These are phyloP conservation scores for Mentha longifolia DNA, from an alignment of 257 asterid species.

Conservation along the genomic window DNA sequence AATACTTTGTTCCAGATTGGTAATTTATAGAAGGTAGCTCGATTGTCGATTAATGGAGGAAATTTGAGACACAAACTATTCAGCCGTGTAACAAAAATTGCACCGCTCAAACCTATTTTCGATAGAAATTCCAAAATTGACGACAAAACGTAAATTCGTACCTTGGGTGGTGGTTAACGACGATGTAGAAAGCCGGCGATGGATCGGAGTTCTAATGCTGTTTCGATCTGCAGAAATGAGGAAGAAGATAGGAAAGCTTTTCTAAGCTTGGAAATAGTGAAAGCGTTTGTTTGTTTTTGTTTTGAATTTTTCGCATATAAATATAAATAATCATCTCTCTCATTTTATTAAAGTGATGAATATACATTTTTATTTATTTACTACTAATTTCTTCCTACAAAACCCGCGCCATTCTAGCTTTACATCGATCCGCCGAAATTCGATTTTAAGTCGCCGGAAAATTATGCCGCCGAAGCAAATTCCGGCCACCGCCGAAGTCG, in stretches of 20 bases:
- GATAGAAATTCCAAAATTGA: not conserved
- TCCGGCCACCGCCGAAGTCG: constrained; percentile 51
- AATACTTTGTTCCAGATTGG: not conserved
- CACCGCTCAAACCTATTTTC: constrained; percentile 26
- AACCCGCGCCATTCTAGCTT: not conserved
- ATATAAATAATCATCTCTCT: not conserved
- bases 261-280: not conserved
- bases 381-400: too few relatives aligned
- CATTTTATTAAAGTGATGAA: too few relatives aligned
- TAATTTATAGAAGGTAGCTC: not conserved
- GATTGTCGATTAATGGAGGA: not conserved
- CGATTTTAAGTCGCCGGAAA: not conserved
- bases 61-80: not conserved
- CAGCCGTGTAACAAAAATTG: not conserved
- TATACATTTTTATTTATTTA: too few relatives aligned
- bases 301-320: not conserved
- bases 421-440: not conserved
- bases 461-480: constrained; percentile 49
- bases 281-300: not conserved
- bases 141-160: not conserved
- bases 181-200: constrained; percentile 9
- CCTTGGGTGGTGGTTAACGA: constrained; percentile 26
- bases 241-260: not conserved
- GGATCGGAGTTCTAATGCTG: constrained; percentile 20
- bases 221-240: constrained; percentile 22